phyloP scores from a whole-genome alignment of 2,329 filamentous ascomycete species.

The Magnaporthiopsis rhizophila region DNA sequence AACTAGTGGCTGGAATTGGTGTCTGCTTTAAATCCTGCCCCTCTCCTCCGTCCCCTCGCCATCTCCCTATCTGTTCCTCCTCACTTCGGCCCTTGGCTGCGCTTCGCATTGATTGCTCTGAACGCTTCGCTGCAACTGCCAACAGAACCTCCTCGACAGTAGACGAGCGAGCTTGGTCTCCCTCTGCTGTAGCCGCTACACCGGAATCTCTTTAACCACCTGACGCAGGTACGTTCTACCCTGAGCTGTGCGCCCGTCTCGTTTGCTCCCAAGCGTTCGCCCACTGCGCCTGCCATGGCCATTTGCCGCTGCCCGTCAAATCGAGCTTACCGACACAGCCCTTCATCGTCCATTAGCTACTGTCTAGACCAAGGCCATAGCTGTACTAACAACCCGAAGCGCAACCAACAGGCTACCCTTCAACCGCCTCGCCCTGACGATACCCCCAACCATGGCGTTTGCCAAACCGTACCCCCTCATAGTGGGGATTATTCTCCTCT shows the following conservation, averaged over 20 bases:
- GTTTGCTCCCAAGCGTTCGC: too few relatives aligned
- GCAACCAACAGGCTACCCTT: background rate
- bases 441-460: slow-evolving; percentile 33
- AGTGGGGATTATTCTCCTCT: slow-evolving; percentile 50
- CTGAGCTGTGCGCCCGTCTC: background rate
- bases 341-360: background rate
- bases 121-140: background rate
- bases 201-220: background rate
- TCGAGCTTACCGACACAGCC: background rate
- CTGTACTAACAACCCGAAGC: background rate
- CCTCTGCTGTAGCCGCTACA: background rate
- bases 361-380: background rate
- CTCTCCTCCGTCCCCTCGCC: background rate
- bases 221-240: background rate
- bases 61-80: background rate
- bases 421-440: background rate
- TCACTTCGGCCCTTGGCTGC: background rate
- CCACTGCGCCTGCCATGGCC: background rate
- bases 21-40: background rate
- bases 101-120: background rate
- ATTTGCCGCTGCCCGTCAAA: background rate
- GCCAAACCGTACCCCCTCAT: slow-evolving; percentile 41
- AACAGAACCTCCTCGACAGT: background rate
- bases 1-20: background rate
- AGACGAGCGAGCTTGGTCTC: background rate